Evolutionary conservation across 306 rosid species (phyloP).

Genomic region (Lablab purpureus): DNA sequence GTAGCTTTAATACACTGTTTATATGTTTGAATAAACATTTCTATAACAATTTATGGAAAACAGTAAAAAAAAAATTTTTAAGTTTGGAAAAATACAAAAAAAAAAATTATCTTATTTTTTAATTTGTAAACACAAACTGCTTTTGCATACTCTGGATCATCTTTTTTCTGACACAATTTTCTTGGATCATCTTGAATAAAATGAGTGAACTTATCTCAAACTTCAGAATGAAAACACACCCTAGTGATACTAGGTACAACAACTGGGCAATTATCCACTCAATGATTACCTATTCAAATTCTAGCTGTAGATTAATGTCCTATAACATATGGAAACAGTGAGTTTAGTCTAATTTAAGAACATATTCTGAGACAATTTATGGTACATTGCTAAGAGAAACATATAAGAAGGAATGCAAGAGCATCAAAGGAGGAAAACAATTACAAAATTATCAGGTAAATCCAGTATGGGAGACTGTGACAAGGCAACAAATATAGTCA

Average conservation of each 20-base stretch:
- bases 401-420: slow-evolving; percentile 8
- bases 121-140: not conserved
- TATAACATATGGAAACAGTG: not conserved
- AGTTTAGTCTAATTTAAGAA: not conserved
- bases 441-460: slow-evolving; percentile 29
- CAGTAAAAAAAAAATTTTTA: no score
- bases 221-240: slow-evolving; percentile 14
- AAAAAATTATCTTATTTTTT: no score
- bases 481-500: not conserved
- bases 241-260: not conserved
- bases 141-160: not conserved
- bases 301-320: not conserved
- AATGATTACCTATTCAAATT: slow-evolving; percentile 7
- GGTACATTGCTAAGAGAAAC: not conserved
- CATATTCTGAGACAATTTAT: slow-evolving; percentile 11
- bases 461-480: slow-evolving; percentile 16
- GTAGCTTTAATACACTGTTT: no score
- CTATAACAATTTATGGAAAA: no score
- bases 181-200: not conserved
- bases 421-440: slow-evolving; percentile 8
- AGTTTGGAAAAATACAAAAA: no score
- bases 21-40: no score
- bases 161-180: no score
- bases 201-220: slow-evolving; percentile 20
- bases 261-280: slow-evolving; percentile 12